These are phyloP conservation scores for Pleurotus pulmonarius DNA, from an alignment of 768 basidiomycete species.

Conservation along the genomic window DNA sequence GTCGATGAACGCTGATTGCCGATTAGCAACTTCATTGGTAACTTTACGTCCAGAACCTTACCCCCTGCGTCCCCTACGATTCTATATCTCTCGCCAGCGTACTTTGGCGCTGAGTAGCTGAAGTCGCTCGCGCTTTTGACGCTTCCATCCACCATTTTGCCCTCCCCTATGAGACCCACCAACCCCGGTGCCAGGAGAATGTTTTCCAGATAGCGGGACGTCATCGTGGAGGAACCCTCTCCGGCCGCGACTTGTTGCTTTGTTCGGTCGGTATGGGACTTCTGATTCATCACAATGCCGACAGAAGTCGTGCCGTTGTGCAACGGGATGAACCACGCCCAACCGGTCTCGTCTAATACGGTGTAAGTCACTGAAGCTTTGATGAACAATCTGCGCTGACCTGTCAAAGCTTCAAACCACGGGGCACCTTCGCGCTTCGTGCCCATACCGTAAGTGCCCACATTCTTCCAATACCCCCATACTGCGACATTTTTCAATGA, in stretches of 20 bases:
- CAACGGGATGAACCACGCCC: constrained; percentile 56
- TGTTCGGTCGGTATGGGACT: constrained; percentile 24
- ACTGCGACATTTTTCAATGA: constrained; percentile 55
- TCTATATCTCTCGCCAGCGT: constrained; percentile 51
- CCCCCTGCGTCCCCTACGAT: constrained; percentile 64
- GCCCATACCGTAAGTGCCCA: constrained; percentile 37
- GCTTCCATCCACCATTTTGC: constrained; percentile 33
- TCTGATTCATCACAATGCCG: constrained; percentile 45
- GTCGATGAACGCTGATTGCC: constrained; percentile 52
- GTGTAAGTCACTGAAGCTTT: not conserved
- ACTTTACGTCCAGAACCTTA: not conserved
- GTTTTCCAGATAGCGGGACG: constrained; percentile 38
- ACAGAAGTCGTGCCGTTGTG: constrained; percentile 46
- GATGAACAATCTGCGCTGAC: constrained; percentile 21
- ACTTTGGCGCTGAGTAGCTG: constrained; percentile 58
- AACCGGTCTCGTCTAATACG: constrained; percentile 44
- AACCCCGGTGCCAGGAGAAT: constrained; percentile 46
- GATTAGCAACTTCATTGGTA: not conserved
- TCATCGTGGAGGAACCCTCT: constrained; percentile 22
- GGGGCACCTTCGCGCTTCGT: constrained; percentile 41
- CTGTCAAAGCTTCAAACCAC: constrained; percentile 54
- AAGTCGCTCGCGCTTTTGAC: constrained; percentile 58
- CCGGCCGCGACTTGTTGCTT: constrained; percentile 19
- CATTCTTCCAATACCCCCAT: constrained; percentile 66
- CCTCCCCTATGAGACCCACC: constrained; percentile 36